These are phyloP conservation scores for Colletotrichum destructivum DNA, from an alignment of 2,329 filamentous ascomycete species.

Conservation along the genomic window DNA sequence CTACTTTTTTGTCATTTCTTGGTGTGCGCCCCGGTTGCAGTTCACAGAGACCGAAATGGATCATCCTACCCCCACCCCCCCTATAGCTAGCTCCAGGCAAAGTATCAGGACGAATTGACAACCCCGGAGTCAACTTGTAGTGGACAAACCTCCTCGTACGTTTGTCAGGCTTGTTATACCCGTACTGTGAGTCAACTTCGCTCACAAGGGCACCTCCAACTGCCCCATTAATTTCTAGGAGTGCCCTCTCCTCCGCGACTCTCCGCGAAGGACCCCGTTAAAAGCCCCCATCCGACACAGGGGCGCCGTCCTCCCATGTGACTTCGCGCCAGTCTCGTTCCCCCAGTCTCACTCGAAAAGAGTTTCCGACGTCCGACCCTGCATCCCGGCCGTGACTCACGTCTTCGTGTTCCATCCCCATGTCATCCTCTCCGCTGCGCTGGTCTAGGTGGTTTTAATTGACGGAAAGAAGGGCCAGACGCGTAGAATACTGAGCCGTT, in stretches of 20 bases:
- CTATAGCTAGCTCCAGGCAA: too few relatives aligned
- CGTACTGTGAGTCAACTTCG: background rate
- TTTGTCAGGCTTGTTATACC: background rate
- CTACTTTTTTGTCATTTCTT: background rate
- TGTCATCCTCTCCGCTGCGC: slow-evolving; percentile 1
- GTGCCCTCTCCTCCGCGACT: background rate
- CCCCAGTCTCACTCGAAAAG: background rate
- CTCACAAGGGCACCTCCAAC: background rate
- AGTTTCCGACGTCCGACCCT: slow-evolving; percentile 8
- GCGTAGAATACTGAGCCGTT: background rate
- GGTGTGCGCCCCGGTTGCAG: background rate
- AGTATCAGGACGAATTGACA: too few relatives aligned
- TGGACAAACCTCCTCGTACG: too few relatives aligned
- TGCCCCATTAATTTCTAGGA: background rate
- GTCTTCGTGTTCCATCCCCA: slow-evolving; percentile 16
- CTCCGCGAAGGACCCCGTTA: background rate
- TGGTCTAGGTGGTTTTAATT: background rate
- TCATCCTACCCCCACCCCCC: too few relatives aligned
- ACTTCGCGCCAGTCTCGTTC: slow-evolving; percentile 50
- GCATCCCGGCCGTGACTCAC: slow-evolving; percentile 47
- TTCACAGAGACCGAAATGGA: background rate
- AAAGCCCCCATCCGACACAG: background rate
- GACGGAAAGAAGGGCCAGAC: background rate
- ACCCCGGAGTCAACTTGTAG: background rate
- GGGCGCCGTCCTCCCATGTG: slow-evolving; percentile 45